Conservation (phyloP, 164 flowering plant species). For the Cinnamomum chago region DNA sequence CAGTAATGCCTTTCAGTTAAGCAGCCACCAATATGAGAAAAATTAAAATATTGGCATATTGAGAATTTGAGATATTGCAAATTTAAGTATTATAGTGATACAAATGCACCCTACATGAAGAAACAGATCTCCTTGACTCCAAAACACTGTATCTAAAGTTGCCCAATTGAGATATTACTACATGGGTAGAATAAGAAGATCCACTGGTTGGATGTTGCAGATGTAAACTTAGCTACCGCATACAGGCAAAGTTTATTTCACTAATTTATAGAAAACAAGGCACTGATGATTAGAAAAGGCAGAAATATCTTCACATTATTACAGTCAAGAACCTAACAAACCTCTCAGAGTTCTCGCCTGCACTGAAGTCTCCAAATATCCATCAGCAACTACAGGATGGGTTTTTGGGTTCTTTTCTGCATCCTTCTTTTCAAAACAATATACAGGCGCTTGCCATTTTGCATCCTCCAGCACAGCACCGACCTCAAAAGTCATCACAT, state of each 20-base stretch:
- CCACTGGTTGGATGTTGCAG: neutral
- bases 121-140: neutral
- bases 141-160: too few species aligned
- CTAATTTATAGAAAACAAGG: neutral
- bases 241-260: neutral
- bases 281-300: neutral
- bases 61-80: too few species aligned
- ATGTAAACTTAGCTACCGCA: neutral
- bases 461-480: slow-evolving; percentile 75
- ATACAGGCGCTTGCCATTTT: slow-evolving; percentile 72
- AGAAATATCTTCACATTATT: neutral
- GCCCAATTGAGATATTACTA: neutral
- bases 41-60: too few species aligned
- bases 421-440: slow-evolving; percentile 48
- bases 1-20: neutral
- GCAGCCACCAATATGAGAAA: neutral
- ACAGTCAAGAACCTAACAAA: neutral
- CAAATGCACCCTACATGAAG: too few species aligned
- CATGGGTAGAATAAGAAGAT: neutral
- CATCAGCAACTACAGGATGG: slow-evolving; percentile 1
- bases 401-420: neutral
- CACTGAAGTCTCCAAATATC: neutral
- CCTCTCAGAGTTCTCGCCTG: slow-evolving; percentile 4
- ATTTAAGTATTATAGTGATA: too few species aligned
- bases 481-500: slow-evolving; percentile 80